A percentile compares a stretch with the other conserved stretches of the same genome.
phyloP scores from a whole-genome alignment of 2,329 filamentous ascomycete species.

The Dactylonectria estremocensis region DNA sequence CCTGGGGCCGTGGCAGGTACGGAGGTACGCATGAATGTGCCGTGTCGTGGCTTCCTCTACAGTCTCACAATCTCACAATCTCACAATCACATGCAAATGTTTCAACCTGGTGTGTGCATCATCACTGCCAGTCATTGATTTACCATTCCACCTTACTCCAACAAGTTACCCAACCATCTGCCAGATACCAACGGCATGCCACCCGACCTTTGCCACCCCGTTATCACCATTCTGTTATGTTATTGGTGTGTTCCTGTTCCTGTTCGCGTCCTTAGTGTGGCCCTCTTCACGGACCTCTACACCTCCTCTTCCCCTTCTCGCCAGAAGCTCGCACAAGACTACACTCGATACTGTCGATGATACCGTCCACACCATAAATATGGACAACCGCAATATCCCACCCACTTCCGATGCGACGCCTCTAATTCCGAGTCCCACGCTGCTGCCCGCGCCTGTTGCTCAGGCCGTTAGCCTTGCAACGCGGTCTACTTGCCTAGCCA shows the following conservation, averaged over 20 bases:
- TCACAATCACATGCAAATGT: slow-evolving; percentile 47
- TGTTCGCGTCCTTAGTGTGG: slow-evolving; percentile 1
- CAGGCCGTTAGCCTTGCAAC: slow-evolving; percentile 73
- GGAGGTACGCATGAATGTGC: slow-evolving; percentile 16
- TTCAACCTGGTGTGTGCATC: slow-evolving; percentile 34
- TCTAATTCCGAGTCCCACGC: slow-evolving; percentile 57
- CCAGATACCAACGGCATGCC: slow-evolving; percentile 36
- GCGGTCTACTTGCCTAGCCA: slow-evolving; percentile 70
- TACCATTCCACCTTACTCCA: neutral
- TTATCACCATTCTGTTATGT: slow-evolving; percentile 39
- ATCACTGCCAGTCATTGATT: slow-evolving; percentile 29
- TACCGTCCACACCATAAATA: slow-evolving; percentile 23
- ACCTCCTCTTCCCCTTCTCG: slow-evolving; percentile 16
- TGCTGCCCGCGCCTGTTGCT: slow-evolving; percentile 72
- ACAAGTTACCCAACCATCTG: slow-evolving; percentile 22
- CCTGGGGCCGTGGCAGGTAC: slow-evolving; percentile 28
- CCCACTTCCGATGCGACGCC: slow-evolving; percentile 35
- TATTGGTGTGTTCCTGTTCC: slow-evolving; percentile 37
- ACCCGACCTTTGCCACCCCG: slow-evolving; percentile 39
- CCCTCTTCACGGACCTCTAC: neutral
- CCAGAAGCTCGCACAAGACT: slow-evolving; percentile 14
- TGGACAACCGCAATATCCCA: slow-evolving; percentile 39
- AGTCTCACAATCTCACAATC: slow-evolving; percentile 21
- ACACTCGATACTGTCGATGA: slow-evolving; percentile 24
- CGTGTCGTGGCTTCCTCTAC: slow-evolving; percentile 16